Percentiles rank a stretch among this genome's conserved stretches.
These are phyloP conservation scores for Gracilaria gracilis DNA, from an alignment of 23 red algal species.

Conservation along the genomic window DNA sequence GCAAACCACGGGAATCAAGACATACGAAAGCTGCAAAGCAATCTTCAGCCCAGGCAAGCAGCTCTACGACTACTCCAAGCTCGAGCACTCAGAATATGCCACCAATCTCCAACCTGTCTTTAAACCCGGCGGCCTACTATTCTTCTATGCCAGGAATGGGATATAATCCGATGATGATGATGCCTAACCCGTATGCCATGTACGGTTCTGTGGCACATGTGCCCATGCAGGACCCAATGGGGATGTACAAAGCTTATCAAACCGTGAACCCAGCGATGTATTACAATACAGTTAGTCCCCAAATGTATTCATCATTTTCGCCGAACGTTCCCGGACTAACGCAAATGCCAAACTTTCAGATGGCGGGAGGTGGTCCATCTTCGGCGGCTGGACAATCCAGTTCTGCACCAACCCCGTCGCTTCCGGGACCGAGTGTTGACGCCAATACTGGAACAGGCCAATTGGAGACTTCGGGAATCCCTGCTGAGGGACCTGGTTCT, in stretches of 20 bases:
- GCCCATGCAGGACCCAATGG: conserved; percentile 47
- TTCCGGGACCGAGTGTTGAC: neutral
- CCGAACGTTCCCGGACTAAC: conserved; percentile 40
- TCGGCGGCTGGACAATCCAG: neutral
- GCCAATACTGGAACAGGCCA: neutral
- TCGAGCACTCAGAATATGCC: conserved; percentile 43
- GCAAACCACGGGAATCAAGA: neutral
- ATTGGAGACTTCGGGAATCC: neutral
- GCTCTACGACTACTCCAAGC: conserved; percentile 1
- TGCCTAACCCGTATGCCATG: conserved; percentile 74
- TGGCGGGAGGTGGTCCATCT: neutral
- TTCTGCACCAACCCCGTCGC: conserved; percentile 20
- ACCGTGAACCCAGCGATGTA: conserved; percentile 83
- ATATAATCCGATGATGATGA: conserved; percentile 71
- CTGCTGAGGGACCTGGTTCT: neutral
- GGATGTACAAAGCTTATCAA: conserved; percentile 69
- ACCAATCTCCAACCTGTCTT: conserved; percentile 30
- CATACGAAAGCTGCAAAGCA: conserved; percentile 7
- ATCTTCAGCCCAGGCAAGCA: conserved; percentile 20
- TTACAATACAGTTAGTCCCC: conserved; percentile 61
- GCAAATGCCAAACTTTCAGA: conserved; percentile 15
- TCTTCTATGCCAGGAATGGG: conserved; percentile 60
- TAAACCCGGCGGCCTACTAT: conserved; percentile 49
- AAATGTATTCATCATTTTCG: conserved; percentile 37
- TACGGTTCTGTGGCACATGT: conserved; percentile 61